Conservation (phyloP, 2,329 filamentous ascomycete genomes). For the Pseudogymnoascus sp. region DNA sequence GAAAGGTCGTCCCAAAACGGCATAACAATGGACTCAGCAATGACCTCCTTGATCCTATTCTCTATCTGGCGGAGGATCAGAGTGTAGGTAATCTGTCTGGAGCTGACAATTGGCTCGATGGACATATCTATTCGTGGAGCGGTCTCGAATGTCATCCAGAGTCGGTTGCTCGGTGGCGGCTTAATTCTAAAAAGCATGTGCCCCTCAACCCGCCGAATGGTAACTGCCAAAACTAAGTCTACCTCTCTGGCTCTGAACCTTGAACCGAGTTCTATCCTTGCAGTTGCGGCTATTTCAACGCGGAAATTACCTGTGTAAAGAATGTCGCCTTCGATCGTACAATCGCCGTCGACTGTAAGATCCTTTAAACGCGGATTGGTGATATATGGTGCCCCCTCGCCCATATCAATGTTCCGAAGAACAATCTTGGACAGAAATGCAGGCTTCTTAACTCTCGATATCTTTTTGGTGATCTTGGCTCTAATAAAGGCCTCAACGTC, state of each 20-base stretch:
- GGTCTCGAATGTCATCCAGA: conserved; percentile 95
- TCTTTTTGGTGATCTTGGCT: conserved; percentile 90
- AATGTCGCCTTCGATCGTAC: conserved; percentile 77
- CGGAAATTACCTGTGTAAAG: conserved; percentile 84
- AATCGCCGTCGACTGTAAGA: conserved; percentile 84
- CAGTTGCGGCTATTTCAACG: conserved; percentile 85
- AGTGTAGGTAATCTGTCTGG: conserved; percentile 89
- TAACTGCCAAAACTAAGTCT: conserved; percentile 76
- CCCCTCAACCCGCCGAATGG: conserved; percentile 76
- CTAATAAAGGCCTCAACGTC: conserved; percentile 72
- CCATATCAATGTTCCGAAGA: conserved; percentile 77
- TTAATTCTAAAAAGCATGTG: conserved; percentile 83
- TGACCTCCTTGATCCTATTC: conserved; percentile 85
- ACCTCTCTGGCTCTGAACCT: conserved; percentile 88
- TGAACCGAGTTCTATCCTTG: conserved; percentile 79
- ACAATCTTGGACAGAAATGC: conserved; percentile 78
- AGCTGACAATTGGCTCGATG: conserved; percentile 93
- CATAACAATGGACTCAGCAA: conserved; percentile 82
- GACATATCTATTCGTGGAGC: conserved; percentile 88
- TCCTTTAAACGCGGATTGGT: conserved; percentile 84
- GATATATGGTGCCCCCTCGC: conserved; percentile 77
- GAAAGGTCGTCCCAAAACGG: conserved; percentile 96
- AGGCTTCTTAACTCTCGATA: conserved; percentile 84
- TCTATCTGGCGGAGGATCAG: conserved; percentile 90
- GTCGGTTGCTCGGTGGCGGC: conserved; percentile 84